These are phyloP conservation scores for Malus hybrid DNA, from an alignment of 331 rosid species.

Conservation along the genomic window DNA sequence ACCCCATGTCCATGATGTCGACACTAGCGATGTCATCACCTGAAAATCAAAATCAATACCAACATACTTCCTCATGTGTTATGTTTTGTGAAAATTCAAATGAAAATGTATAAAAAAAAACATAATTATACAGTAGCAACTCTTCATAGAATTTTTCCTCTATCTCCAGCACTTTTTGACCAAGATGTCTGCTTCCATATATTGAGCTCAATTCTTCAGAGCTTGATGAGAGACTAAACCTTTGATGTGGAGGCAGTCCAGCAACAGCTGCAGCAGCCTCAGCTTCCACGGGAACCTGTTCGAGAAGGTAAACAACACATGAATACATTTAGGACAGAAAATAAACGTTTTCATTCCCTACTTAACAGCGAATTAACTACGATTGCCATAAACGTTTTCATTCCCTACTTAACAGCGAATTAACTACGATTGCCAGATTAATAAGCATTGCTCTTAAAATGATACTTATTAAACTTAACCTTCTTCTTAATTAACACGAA, in stretches of 20 bases:
- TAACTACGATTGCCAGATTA: not conserved
- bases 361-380: not conserved
- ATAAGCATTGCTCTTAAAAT: not conserved
- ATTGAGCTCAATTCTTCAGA: constrained; percentile 85
- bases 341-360: not conserved
- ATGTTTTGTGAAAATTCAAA: too few relatives aligned
- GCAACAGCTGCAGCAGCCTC: constrained; percentile 97
- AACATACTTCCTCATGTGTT: too few relatives aligned
- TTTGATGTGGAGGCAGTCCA: constrained; percentile 92
- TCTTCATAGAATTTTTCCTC: constrained; percentile 88
- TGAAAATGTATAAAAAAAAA: constrained; percentile 8
- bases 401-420: not conserved
- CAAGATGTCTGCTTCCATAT: constrained; percentile 64
- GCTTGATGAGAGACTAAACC: constrained; percentile 75
- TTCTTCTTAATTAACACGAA: not conserved
- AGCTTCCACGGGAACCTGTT: constrained; percentile 93
- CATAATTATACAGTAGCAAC: constrained; percentile 50
- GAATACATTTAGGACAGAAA: not conserved
- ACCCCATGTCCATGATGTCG: too few relatives aligned
- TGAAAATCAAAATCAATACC: too few relatives aligned
- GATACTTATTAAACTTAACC: not conserved
- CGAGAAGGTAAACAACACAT: constrained; percentile 23
- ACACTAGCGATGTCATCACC: too few relatives aligned
- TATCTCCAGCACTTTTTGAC: constrained; percentile 64
- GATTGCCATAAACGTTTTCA: not conserved